Evolutionary conservation across 352 stramenopile genomes (phyloP), one percentile per base, ranked within the genome.

Genomic region (Globisporangium sylvaticum): DNA sequence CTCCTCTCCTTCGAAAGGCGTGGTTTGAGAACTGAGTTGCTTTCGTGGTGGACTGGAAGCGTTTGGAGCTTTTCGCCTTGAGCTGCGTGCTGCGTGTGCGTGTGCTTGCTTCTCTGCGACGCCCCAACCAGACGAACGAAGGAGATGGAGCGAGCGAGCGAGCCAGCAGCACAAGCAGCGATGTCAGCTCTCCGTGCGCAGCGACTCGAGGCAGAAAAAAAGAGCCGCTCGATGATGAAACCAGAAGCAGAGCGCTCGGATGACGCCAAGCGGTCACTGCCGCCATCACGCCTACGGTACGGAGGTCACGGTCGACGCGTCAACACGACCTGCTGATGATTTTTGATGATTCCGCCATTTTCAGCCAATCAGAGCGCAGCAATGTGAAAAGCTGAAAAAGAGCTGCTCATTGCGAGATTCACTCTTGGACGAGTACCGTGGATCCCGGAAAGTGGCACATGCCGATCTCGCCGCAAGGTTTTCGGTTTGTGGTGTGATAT

Each of bases 181-280:
- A 44, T 44, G 29, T 59, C 29, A 59, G 29, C 54, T 42, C 31
- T 31, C 22, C 20, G n/a, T 20, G n/a, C 20, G 7, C 20, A 53
- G 46, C 46, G 46, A 53, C 46, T 53, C 46, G 20, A 53, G 20
- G 46, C 46, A 53, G 46, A 53, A 53, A 53, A 53, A 53, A 53
- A 25, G 3, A 53, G 46, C 46, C 46, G 46, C 46, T 22, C n/a
- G 46, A 53, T 53, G 46, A 53, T 53, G 46, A 53, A 53, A 53
- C 20, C n/a, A 25, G n/a, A 25, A 14, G 6, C 20, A 22, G 46
- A 53, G 46, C 46, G 20, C 20, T 12, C 1, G 46, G 46, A 25
- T 53, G 46, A 53, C n/a, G 46, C 46, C 46, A 53, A 25, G n/a
- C 3, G 20, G 46, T 53, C 46, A 53, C n/a, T 53, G 46, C 20